Conservation (phyloP, 1,139 yeast genomes). For the Casaregolazyma lundiana region DNA sequence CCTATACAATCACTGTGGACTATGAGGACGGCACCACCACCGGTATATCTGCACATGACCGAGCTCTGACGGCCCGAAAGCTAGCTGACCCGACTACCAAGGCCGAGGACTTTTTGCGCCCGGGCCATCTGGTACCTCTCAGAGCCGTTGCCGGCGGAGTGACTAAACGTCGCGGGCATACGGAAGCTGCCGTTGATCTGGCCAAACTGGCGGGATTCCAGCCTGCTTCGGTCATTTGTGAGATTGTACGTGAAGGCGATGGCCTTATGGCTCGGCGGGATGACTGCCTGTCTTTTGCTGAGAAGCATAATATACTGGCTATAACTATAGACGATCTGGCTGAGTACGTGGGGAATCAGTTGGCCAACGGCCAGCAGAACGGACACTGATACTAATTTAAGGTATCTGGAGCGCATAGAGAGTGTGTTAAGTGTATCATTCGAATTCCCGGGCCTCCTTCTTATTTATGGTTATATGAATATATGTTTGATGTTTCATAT, state of each 20-base stretch:
- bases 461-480: not conserved
- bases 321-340: slow-evolving; percentile 78
- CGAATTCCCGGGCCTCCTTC: not conserved
- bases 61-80: slow-evolving; percentile 74
- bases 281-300: slow-evolving; percentile 72
- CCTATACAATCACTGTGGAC: slow-evolving; percentile 92
- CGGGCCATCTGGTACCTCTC: slow-evolving; percentile 92
- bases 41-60: slow-evolving; percentile 92
- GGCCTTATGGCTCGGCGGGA: slow-evolving; percentile 94
- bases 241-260: slow-evolving; percentile 86
- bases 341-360: slow-evolving; percentile 40
- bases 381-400: too few species aligned
- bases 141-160: slow-evolving; percentile 88
- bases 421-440: not conserved
- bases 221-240: slow-evolving; percentile 92
- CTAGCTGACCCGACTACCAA: slow-evolving; percentile 59
- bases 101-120: slow-evolving; percentile 70
- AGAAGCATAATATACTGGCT: slow-evolving; percentile 58
- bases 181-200: slow-evolving; percentile 94
- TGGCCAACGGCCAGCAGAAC: not conserved
- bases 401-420: not conserved
- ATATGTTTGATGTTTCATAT: not conserved
- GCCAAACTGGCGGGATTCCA: slow-evolving; percentile 70
- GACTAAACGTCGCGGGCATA: slow-evolving; percentile 84
- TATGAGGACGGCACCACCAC: slow-evolving; percentile 82